Conservation (phyloP, 305 asterid species). For the Euphrasia arctica region DNA sequence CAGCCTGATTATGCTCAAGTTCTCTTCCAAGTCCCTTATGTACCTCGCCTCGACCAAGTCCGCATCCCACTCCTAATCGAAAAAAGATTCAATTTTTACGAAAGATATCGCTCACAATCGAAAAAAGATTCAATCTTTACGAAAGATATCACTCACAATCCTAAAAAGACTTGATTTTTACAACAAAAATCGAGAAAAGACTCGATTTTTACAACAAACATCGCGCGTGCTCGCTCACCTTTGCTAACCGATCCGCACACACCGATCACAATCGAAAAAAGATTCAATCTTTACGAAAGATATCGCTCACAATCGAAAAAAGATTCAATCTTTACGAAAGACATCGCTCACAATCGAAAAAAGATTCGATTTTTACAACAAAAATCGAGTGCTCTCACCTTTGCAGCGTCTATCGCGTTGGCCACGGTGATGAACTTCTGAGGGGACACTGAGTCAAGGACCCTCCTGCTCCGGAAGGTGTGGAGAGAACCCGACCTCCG, state of each 20-base stretch:
- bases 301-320: no score
- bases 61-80: conserved; percentile 73
- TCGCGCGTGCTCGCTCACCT: neutral
- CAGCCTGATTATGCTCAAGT: conserved; percentile 69
- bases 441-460: conserved; percentile 54
- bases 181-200: no score
- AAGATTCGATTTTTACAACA: no score
- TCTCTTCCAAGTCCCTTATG: conserved; percentile 75
- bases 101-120: no score
- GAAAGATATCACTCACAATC: no score
- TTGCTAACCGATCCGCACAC: no score
- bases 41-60: conserved; percentile 75
- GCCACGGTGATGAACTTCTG: conserved; percentile 60
- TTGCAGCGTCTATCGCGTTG: conserved; percentile 75
- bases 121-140: no score
- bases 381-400: conserved; percentile 27
- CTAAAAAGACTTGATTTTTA: no score
- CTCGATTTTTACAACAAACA: neutral
- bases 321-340: no score
- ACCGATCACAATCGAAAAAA: neutral
- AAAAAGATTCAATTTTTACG: no score
- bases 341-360: no score
- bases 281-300: no score
- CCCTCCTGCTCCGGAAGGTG: conserved; percentile 66
- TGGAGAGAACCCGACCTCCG: conserved; percentile 60